phyloP scores from a whole-genome alignment of 495 filamentous ascomycete genomes.

The Tuber brumale region DNA sequence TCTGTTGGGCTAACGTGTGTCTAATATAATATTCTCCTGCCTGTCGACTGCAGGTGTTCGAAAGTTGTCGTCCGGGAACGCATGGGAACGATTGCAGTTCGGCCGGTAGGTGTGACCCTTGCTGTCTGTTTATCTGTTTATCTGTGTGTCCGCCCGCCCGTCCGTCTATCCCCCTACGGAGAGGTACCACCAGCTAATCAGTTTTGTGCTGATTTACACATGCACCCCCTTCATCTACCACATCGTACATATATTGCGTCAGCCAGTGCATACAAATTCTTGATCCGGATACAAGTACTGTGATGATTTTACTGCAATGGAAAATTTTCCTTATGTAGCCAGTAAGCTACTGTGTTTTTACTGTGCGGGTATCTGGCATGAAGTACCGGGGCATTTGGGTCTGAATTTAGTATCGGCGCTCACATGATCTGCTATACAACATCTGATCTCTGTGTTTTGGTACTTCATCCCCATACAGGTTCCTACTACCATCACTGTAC shows the following conservation, averaged over 20 bases:
- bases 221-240: not conserved
- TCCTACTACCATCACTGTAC: not conserved
- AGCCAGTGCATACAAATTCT: not conserved
- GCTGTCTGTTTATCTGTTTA: not conserved
- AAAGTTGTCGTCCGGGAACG: not conserved
- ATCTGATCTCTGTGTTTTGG: not conserved
- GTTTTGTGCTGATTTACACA: not conserved
- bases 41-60: not conserved
- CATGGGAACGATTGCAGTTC: not conserved
- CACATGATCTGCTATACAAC: not conserved
- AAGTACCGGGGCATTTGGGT: not conserved
- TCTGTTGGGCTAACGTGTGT: not conserved
- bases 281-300: not conserved
- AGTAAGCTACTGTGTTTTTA: not conserved
- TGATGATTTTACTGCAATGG: not conserved
- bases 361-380: not conserved
- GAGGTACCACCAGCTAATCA: not conserved
- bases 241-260: not conserved
- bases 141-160: not conserved
- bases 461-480: not conserved
- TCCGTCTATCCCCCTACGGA: not conserved
- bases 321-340: not conserved
- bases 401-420: not conserved
- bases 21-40: constrained; percentile 3
- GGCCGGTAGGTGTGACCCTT: not conserved